These are phyloP conservation scores for Boletus sp. DNA, from an alignment of 1,284 basidiomycete species.

Conservation along the genomic window DNA sequence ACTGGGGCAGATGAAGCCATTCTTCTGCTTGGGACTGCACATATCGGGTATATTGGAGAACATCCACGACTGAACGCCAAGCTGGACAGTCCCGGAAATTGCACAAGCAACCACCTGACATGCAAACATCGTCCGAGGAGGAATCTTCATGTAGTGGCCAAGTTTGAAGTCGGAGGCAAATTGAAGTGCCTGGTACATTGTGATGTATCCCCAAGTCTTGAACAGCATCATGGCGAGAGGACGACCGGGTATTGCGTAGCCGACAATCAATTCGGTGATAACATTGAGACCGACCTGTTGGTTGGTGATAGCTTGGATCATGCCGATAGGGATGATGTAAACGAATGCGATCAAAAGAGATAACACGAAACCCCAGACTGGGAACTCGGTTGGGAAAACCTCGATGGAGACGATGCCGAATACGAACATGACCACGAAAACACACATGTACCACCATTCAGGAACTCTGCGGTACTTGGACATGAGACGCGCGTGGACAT, in stretches of 20 bases:
- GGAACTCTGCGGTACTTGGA: slow-evolving; percentile 66
- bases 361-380: slow-evolving; percentile 51
- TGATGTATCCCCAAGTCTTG: slow-evolving; percentile 39
- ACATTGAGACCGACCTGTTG: slow-evolving; percentile 48
- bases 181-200: slow-evolving; percentile 37
- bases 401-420: slow-evolving; percentile 57
- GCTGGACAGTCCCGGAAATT: slow-evolving; percentile 40
- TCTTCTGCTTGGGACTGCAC: slow-evolving; percentile 20
- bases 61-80: slow-evolving; percentile 44
- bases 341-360: slow-evolving; percentile 40
- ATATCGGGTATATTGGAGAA: slow-evolving; percentile 32
- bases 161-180: slow-evolving; percentile 47
- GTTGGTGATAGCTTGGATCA: slow-evolving; percentile 39
- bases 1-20: slow-evolving; percentile 38
- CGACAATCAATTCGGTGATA: slow-evolving; percentile 47
- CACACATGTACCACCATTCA: slow-evolving; percentile 64
- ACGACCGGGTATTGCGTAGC: slow-evolving; percentile 41
- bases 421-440: slow-evolving; percentile 48
- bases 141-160: slow-evolving; percentile 51
- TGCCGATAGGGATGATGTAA: slow-evolving; percentile 60
- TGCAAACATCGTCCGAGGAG: slow-evolving; percentile 43
- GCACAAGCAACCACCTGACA: slow-evolving; percentile 43
- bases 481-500: slow-evolving; percentile 75
- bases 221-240: slow-evolving; percentile 48
- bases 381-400: slow-evolving; percentile 56